Evolutionary conservation across 371 early-diverging fungal species (phyloP), one percentile per base, ranked within the genome.

Genomic region (Rhizopus stolonifer): DNA sequence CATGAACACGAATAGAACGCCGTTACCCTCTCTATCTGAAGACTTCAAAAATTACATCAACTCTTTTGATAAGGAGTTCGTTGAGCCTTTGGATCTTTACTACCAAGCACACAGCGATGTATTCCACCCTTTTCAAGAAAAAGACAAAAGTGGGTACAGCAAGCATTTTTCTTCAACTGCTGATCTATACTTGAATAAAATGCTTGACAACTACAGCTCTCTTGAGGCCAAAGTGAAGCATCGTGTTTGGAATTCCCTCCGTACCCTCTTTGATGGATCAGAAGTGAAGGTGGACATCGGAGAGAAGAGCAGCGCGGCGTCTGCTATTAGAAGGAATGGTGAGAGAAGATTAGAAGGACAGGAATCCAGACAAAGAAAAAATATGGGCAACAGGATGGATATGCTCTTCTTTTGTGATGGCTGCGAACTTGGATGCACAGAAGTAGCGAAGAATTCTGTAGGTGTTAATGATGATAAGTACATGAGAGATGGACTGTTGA

Each of bases 401-500:
- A 51, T 42, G 26, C 31, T 51, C 10, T 51, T 51, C 19, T 26
- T 21, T 21, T 42, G 18, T 10, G 42, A 21, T 21, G 21, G 5
- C 17, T 29, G 34, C 29, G 40, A 50, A 26, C 1, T 50, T 34
- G 50, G 25, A 7, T 50, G 50, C 50, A 13, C 26, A 13, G 42
- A 52, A n/a, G 21, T 52, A 18, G 52, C 32, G 1, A 52, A 52
- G 17, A 33, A 43, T 15, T n/a, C 15, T 22, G 52, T 52, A 15
- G 7, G 5, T 31, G 32, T 39, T 19, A 15, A n/a, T 32, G 52
- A 32, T 22, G 32, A 52, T 10, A 52, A 43, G 25, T 52, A 32
- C n/a, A 18, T 53, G 22, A 17, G 24, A 19, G 54, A 53, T n/a
- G 46, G 46, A 1, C 18, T 52, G 45, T n/a, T 45, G 45, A 45